Percentiles rank a stretch among this genome's conserved stretches.
These are phyloP conservation scores for Chaetomium olivaceum DNA, from an alignment of 2,329 filamentous ascomycete species.

Conservation along the genomic window DNA sequence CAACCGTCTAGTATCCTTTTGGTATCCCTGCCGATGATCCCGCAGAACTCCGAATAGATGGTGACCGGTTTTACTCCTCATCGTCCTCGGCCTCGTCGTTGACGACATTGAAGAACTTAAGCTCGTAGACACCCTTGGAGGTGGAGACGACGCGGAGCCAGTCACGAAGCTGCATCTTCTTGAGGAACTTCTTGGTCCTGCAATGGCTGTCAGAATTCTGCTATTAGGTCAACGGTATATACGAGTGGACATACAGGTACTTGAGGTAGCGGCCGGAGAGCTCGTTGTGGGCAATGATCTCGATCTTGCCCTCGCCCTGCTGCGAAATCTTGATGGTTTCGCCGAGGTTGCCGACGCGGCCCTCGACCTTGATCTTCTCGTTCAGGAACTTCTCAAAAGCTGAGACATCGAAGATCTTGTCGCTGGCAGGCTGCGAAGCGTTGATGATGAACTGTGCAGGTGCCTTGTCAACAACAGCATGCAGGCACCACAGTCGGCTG, in stretches of 20 bases:
- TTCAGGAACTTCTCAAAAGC: conserved; percentile 99
- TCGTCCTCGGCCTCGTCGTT: conserved; percentile 98
- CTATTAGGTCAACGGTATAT: conserved; percentile 38
- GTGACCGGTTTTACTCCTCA: conserved; percentile 76
- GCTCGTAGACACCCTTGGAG: conserved; percentile 97
- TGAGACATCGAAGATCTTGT: conserved; percentile 99
- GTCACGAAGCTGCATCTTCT: conserved; percentile 99
- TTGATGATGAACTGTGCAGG: conserved; percentile 92
- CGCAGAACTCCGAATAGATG: conserved; percentile 24
- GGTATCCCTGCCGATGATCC: conserved; percentile 29
- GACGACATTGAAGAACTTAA: conserved; percentile 99
- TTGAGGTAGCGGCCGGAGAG: conserved; percentile 99
- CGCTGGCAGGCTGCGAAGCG: conserved; percentile 93
- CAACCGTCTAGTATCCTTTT: conserved; percentile 27
- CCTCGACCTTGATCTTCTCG: conserved; percentile 99
- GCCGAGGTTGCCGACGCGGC: conserved; percentile 96
- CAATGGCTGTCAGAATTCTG: conserved; percentile 30
- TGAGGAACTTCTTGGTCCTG: conserved; percentile 99
- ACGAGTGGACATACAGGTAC: conserved; percentile 76
- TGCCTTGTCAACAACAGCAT: conserved; percentile 23
- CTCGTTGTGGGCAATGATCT: conserved; percentile 95
- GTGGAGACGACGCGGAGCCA: conserved; percentile 99
- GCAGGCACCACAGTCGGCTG: neutral
- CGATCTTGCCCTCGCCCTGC: conserved; percentile 94
- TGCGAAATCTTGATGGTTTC: conserved; percentile 88